These are phyloP conservation scores for Closterium sp. DNA, from an alignment of 139 green algal species.

Conservation along the genomic window DNA sequence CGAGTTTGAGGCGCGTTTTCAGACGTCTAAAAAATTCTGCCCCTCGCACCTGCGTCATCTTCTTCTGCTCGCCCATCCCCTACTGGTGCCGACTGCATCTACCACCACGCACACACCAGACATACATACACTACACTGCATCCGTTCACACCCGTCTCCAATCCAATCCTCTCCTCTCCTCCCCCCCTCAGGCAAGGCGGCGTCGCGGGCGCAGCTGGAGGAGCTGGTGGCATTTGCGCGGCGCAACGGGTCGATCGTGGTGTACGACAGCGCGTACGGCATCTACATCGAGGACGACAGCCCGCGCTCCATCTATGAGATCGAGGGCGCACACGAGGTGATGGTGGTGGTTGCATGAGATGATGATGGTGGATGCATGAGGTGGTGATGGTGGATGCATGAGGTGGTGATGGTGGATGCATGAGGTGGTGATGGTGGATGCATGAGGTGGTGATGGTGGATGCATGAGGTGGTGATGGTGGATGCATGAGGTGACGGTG, in stretches of 20 bases:
- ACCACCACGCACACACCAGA: neutral
- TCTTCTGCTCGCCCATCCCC: constrained; percentile 95
- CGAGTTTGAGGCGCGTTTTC: neutral
- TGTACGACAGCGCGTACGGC: constrained; percentile 97
- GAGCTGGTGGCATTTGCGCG: constrained; percentile 83
- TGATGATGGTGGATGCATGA: neutral
- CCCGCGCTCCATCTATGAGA: constrained; percentile 95
- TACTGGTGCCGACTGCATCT: neutral
- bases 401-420: neutral
- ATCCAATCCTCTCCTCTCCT: neutral
- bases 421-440: neutral
- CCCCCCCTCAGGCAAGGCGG: constrained; percentile 55
- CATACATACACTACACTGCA: too few relatives aligned
- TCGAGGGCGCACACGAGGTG: constrained; percentile 62
- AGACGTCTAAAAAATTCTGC: constrained; percentile 47
- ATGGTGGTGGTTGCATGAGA: neutral
- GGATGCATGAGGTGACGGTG: neutral
- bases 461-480: too few relatives aligned
- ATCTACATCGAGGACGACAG: constrained; percentile 90
- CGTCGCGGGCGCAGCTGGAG: constrained; percentile 86
- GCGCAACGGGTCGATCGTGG: constrained; percentile 80
- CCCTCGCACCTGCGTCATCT: constrained; percentile 89
- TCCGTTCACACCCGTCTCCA: too few relatives aligned
- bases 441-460: neutral
- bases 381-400: neutral